These are phyloP conservation scores for Tricholoma sp. DNA, from an alignment of 768 basidiomycete genomes.

Conservation along the genomic window DNA sequence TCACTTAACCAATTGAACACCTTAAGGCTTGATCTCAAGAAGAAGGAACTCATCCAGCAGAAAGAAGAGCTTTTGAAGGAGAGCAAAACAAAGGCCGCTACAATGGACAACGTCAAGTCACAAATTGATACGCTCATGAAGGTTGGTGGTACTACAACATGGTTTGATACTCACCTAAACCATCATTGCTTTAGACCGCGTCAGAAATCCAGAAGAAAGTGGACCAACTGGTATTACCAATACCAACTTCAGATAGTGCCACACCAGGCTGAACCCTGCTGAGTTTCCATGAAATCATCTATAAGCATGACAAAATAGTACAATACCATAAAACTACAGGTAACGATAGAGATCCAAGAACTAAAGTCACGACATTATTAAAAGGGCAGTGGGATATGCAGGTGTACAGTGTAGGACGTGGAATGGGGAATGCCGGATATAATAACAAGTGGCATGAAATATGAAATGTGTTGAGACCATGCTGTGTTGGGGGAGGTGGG, in stretches of 20 bases:
- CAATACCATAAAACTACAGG: conserved; percentile 16
- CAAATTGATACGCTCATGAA: conserved; percentile 77
- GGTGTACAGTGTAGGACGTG: conserved; percentile 3
- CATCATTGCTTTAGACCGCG: conserved; percentile 44
- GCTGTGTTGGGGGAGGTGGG: conserved; percentile 2
- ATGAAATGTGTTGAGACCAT: conserved; percentile 9
- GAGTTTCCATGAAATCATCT: not conserved
- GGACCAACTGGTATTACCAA: conserved; percentile 54
- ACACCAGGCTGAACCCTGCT: conserved; percentile 10
- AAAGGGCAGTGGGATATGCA: conserved; percentile 8
- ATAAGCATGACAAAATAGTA: conserved; percentile 13
- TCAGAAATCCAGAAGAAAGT: conserved; percentile 73
- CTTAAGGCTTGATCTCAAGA: conserved; percentile 63
- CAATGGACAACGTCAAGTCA: conserved; percentile 72
- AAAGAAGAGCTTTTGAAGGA: conserved; percentile 81
- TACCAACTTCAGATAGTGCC: conserved; percentile 21
- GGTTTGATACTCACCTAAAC: conserved; percentile 9
- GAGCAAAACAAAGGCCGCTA: conserved; percentile 65
- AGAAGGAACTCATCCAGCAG: conserved; percentile 59
- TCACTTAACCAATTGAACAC: not conserved
- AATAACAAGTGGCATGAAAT: conserved; percentile 10
- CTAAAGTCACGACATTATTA: conserved; percentile 5
- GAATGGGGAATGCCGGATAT: conserved; percentile 4
- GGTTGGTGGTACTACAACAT: conserved; percentile 31
- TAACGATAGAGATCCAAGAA: conserved; percentile 11